These are phyloP conservation scores for Bretschneidera sinensis DNA, from an alignment of 345 rosid species.

Conservation along the genomic window DNA sequence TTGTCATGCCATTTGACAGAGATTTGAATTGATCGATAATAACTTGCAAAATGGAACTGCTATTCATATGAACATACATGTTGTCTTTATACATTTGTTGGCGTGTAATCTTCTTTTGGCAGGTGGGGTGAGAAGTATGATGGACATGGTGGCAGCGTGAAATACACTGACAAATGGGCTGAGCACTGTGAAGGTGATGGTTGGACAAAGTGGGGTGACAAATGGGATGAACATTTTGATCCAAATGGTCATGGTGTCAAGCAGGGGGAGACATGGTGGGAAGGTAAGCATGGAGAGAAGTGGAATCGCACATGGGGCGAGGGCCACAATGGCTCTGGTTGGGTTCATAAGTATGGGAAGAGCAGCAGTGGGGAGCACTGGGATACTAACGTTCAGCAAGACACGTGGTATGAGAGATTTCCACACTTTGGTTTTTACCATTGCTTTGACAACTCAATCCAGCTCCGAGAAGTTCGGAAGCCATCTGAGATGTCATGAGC, in stretches of 20 bases:
- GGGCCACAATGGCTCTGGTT: constrained; percentile 79
- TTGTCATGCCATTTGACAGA: neutral
- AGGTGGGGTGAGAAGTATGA: constrained; percentile 98
- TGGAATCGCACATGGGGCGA: constrained; percentile 99
- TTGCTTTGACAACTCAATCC: constrained; percentile 82
- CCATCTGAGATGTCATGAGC: constrained; percentile 46
- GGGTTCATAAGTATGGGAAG: constrained; percentile 95
- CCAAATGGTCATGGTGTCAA: constrained; percentile 74
- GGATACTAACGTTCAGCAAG: constrained; percentile 73
- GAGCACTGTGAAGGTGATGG: constrained; percentile 77
- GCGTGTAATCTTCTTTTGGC: neutral
- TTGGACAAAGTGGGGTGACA: constrained; percentile 98
- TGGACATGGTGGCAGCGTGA: constrained; percentile 79
- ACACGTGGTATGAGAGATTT: constrained; percentile 93
- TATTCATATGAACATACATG: neutral
- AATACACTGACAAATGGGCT: constrained; percentile 96
- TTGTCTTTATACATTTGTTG: too few relatives aligned
- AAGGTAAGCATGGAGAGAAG: constrained; percentile 68
- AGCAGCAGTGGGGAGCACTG: constrained; percentile 95
- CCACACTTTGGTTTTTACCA: constrained; percentile 92
- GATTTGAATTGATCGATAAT: neutral
- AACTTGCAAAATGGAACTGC: neutral
- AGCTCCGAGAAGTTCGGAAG: constrained; percentile 67
- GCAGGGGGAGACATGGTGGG: constrained; percentile 98
- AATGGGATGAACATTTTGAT: constrained; percentile 92